phyloP scores from a whole-genome alignment of 2,329 filamentous ascomycete genomes.

The Colletotrichum truncatum region DNA sequence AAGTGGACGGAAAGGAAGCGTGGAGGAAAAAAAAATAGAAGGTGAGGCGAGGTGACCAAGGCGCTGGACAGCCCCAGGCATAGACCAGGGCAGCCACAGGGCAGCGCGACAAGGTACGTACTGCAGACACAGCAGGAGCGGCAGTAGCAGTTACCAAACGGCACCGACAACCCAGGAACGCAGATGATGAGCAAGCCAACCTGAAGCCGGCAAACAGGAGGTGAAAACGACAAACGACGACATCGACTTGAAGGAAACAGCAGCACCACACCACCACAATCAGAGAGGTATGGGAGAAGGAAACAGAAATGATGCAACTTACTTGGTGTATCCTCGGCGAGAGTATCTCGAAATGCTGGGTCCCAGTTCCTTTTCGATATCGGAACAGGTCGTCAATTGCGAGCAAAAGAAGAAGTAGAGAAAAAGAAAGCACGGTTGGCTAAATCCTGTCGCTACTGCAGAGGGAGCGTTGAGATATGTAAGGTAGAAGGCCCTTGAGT shows the following conservation, averaged over 20 bases:
- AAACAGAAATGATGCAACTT: not conserved
- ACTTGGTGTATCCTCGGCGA: not conserved
- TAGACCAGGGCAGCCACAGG: constrained; percentile 16
- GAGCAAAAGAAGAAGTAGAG: constrained; percentile 7
- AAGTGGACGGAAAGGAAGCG: constrained; percentile 3
- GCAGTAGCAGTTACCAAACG: not conserved
- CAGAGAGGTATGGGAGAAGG: not conserved
- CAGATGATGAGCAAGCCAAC: not conserved
- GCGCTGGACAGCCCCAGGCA: constrained; percentile 18
- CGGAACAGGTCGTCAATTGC: constrained; percentile 12
- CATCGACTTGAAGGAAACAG: not conserved
- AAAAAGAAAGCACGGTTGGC: constrained; percentile 20
- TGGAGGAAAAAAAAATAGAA: not conserved
- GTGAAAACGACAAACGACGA: not conserved
- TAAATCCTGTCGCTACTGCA: constrained; percentile 8
- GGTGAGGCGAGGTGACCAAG: constrained; percentile 26
- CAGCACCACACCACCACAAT: too few species aligned
- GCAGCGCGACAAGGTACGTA: constrained; percentile 20
- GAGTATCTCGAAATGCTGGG: not conserved
- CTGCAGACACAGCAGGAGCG: not conserved
- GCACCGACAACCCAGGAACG: not conserved
- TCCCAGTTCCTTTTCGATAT: not conserved
- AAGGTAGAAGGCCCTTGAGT: constrained; percentile 6
- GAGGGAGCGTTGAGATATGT: constrained; percentile 26
- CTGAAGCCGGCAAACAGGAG: not conserved